A percentile compares a stretch with the other conserved stretches of the same genome.
phyloP scores from a whole-genome alignment of 2,329 filamentous ascomycete genomes.

The Pseudogymnoascus sp. region DNA sequence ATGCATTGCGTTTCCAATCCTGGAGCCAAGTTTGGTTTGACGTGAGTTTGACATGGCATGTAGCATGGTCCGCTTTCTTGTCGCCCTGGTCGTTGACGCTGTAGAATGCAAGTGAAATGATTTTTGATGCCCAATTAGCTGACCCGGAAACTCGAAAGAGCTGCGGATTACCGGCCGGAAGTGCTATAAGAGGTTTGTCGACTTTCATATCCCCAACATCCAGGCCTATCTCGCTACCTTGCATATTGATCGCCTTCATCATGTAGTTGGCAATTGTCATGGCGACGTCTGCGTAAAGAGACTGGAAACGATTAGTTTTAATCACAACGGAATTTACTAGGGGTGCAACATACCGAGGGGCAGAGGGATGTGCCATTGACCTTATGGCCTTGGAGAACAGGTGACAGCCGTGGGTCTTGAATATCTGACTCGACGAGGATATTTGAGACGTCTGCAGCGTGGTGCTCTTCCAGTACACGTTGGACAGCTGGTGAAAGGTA shows the following conservation, averaged over 20 bases:
- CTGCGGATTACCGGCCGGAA: conserved; percentile 31
- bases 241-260: conserved; percentile 32
- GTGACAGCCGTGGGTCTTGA: conserved; percentile 14
- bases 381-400: conserved; percentile 47
- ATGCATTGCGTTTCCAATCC: conserved; percentile 46
- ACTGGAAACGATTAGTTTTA: conserved; percentile 13
- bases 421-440: conserved; percentile 47
- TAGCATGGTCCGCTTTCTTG: conserved; percentile 40
- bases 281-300: conserved; percentile 53
- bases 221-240: conserved; percentile 24
- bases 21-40: conserved; percentile 41
- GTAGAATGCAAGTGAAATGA: conserved; percentile 37
- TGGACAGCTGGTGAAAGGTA: conserved; percentile 39
- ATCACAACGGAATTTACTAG: no score
- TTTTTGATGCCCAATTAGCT: conserved; percentile 37
- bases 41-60: conserved; percentile 42
- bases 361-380: conserved; percentile 50
- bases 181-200: conserved; percentile 43
- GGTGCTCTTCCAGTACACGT: conserved; percentile 44
- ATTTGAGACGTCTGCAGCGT: conserved; percentile 42
- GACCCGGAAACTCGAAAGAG: conserved; percentile 43
- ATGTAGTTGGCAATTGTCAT: conserved; percentile 51
- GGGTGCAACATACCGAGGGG: conserved; percentile 17
- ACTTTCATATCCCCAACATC: conserved; percentile 49
- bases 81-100: conserved; percentile 42